Evolutionary conservation across 2,329 filamentous ascomycete genomes (phyloP).

Genomic region (Nemania serpens): DNA sequence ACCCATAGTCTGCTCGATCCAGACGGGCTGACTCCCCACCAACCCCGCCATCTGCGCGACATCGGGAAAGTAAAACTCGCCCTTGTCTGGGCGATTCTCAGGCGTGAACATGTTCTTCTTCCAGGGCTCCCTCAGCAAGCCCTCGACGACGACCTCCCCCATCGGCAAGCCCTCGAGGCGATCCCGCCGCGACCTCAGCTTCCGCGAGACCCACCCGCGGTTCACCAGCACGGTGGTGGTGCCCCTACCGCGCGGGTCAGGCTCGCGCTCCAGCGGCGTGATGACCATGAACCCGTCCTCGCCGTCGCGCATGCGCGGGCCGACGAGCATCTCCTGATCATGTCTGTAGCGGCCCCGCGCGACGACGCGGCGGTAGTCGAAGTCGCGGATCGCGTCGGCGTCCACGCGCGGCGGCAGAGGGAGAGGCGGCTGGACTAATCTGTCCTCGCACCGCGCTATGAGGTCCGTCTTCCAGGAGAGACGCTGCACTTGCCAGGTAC

Average conservation of each 20-base stretch:
- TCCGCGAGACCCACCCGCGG: slow-evolving; percentile 88
- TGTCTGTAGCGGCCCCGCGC: slow-evolving; percentile 77
- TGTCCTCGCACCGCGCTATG: slow-evolving; percentile 89
- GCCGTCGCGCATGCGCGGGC: slow-evolving; percentile 85
- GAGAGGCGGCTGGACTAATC: slow-evolving; percentile 81
- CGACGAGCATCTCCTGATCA: slow-evolving; percentile 95
- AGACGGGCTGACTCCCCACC: slow-evolving; percentile 83
- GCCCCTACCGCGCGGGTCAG: slow-evolving; percentile 21
- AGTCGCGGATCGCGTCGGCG: slow-evolving; percentile 78
- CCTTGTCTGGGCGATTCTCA: slow-evolving; percentile 79
- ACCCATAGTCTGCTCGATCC: slow-evolving; percentile 97
- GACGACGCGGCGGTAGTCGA: slow-evolving; percentile 86
- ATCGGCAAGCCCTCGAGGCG: slow-evolving; percentile 67
- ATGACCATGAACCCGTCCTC: slow-evolving; percentile 90
- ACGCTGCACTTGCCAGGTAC: slow-evolving; percentile 94
- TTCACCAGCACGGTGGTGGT: slow-evolving; percentile 76
- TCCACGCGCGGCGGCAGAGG: slow-evolving; percentile 85
- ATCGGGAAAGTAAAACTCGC: slow-evolving; percentile 94
- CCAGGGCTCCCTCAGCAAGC: slow-evolving; percentile 84
- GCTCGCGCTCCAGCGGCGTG: slow-evolving; percentile 80
- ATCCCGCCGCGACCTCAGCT: slow-evolving; percentile 65
- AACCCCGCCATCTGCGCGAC: slow-evolving; percentile 86
- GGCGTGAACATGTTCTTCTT: slow-evolving; percentile 99
- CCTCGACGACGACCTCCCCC: slow-evolving; percentile 79
- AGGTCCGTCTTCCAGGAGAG: slow-evolving; percentile 93